Percentiles rank a stretch among this genome's conserved stretches.
Conservation (phyloP, 1,139 yeast genomes). For the Magnusiomyces tetraspermus region DNA sequence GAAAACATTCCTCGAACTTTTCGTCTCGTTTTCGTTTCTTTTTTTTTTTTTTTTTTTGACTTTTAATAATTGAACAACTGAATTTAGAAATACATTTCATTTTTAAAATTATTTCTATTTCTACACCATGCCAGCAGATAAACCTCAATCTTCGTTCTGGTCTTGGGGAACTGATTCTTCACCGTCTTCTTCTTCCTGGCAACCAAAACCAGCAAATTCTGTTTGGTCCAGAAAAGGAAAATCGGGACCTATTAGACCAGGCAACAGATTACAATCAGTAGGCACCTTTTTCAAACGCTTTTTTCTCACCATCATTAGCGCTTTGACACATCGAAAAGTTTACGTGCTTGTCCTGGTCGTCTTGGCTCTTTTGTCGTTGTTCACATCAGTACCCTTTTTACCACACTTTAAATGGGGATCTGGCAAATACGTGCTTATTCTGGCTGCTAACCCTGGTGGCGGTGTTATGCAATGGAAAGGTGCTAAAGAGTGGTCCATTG, state of each 20-base stretch:
- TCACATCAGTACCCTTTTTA: slow-evolving; percentile 33
- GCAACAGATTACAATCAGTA: not conserved
- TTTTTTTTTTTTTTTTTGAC: no score
- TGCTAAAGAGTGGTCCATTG: slow-evolving; percentile 96
- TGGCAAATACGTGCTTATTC: slow-evolving; percentile 69
- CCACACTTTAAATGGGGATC: slow-evolving; percentile 32
- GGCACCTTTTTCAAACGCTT: not conserved
- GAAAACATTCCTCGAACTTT: no score
- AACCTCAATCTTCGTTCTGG: slow-evolving; percentile 5
- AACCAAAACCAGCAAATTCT: slow-evolving; percentile 3
- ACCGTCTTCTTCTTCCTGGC: no score
- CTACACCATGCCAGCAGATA: slow-evolving; percentile 11
- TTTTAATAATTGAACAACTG: no score
- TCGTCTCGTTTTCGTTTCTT: no score
- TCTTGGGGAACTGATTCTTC: not conserved
- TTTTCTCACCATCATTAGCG: slow-evolving; percentile 9
- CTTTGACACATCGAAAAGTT: slow-evolving; percentile 13
- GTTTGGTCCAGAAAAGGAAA: slow-evolving; percentile 10
- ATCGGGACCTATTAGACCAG: not conserved
- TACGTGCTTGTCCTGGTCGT: slow-evolving; percentile 23
- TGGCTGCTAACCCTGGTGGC: slow-evolving; percentile 96
- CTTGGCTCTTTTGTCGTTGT: slow-evolving; percentile 27
- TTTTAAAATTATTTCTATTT: no score
- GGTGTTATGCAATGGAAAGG: slow-evolving; percentile 97
- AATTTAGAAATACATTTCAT: no score